Evolutionary conservation across 1,284 basidiomycete species (phyloP), one percentile per base, ranked within the genome.

Genomic region (Ustilago hordei): DNA sequence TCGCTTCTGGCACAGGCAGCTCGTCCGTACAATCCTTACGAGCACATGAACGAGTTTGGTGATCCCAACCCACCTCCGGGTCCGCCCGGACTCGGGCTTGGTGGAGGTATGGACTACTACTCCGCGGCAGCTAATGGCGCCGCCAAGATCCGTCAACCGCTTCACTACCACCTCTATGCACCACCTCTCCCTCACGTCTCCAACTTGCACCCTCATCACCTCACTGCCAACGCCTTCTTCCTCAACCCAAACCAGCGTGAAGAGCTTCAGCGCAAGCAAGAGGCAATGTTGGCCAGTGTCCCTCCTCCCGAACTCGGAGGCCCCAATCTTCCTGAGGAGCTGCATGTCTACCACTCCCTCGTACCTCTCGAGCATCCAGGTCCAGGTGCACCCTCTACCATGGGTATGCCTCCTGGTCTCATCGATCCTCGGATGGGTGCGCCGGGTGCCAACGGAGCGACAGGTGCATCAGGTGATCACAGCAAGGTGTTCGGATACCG

Each of bases 121-220:
- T 50, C 48, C 28, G 63, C 70, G 15, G 70, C 70, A 28, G 66
- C 64, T 32, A 62, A 64, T 39, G 70, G 67, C 5, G 63, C 75
- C 34, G 58, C 75, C 55, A 78, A 78, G 61, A 61, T 74, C 32
- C 78, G 80, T 19, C 84, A 84, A 39, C 80, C 83, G 92, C 90
- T 97, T 55, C 91, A 97, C 84, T 95, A 98, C 85, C 94, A 98
- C 81, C 90, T 98, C 35, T 98, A 98, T 87, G 92, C 93, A 3
- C 87, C 89, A 0, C 88, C 89, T 0, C 89, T 86, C 81, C 91
- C 87, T 81, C 91, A 88, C 87, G 86, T 88, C 38, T 86, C 88
- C 55, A 88, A 85, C 61, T 69, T 88, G 59, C 86, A 88, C 50
- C 87, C 88, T 53, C 87, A 88, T 41, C 86, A 88, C 66, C 87